Evolutionary conservation across 495 filamentous ascomycete species (phyloP), one percentile per base, ranked within the genome.

Genomic region (Trichocladium uniseriatum): DNA sequence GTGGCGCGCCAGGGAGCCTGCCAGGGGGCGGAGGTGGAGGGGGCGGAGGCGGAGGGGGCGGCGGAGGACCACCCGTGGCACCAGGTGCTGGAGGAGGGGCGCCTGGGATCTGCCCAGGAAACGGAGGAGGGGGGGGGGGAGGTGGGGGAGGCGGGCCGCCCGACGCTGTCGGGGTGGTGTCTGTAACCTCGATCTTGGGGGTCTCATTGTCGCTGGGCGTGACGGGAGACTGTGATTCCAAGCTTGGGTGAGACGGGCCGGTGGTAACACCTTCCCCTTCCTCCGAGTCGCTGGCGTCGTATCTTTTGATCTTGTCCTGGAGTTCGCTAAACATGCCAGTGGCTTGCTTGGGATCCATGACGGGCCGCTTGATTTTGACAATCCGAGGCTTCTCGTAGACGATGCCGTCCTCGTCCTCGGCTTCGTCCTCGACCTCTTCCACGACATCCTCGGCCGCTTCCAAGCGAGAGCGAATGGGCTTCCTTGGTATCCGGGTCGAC

Each of bases 291-390:
- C 78, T 83, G 31, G 67, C 77, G 56, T 89, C 89, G 53, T 81
- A 82, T 53, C 69, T 79, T 52, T 79, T 81, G 60, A 91, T 77
- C 67, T 86, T 94, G 27, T 77, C 74, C 24, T 84, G 77, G 56
- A 97, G 84, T 63, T 97, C 91, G 52, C 77, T 81, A 14, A 95
- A 70, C 40, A 94, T 73, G 18, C 81, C 86, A 53, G 80, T 80
- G 18, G 83, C 80, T 59, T 90, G 83, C 56, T 78, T 75, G 34
- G 82, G 71, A 57, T 83, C 79, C 76, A 94, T 73, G 54, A 84
- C 82, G 9, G 87, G 87, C 39, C 84, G 78, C 58, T 77, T 81
- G 55, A 83, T 70, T 45, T 84, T 79, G 52, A 84, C 75, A 39
- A 86, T 55, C 43, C 81, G 75, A 21, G 84, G 79, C 60, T 78